Percentiles rank a stretch among this genome's conserved stretches.
phyloP scores from a whole-genome alignment of 306 rosid species.

The Hippophae tibetana region DNA sequence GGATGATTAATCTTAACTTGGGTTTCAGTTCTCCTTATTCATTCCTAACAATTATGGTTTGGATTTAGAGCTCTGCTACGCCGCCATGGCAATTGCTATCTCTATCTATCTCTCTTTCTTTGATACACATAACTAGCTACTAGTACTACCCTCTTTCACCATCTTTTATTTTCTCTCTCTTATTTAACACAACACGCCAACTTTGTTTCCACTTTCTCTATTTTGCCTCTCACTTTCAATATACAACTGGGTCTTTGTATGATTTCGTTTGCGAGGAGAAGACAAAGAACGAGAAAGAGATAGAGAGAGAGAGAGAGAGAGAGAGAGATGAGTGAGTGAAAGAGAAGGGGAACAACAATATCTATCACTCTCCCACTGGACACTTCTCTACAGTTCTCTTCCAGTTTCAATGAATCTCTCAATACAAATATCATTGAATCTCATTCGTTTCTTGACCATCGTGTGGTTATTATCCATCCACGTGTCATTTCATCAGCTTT shows the following conservation, averaged over 20 bases:
- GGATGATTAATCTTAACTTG: background rate
- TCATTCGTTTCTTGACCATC: slow-evolving; percentile 30
- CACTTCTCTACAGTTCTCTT: slow-evolving; percentile 43
- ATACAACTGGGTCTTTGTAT: background rate
- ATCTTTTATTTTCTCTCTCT: background rate
- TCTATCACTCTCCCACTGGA: slow-evolving; percentile 44
- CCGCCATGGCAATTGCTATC: slow-evolving; percentile 95
- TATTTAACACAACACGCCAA: too few relatives aligned
- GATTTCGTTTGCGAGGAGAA: background rate
- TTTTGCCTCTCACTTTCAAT: too few relatives aligned
- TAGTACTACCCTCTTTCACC: slow-evolving; percentile 11
- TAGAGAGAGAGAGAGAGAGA: slow-evolving; percentile 4
- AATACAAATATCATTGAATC: slow-evolving; percentile 16
- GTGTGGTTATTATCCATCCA: slow-evolving; percentile 25
- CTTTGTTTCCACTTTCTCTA: too few relatives aligned
- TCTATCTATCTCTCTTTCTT: slow-evolving; percentile 16
- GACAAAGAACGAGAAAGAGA: slow-evolving; percentile 1
- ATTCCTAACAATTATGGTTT: slow-evolving; percentile 68
- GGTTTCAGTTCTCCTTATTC: slow-evolving; percentile 24
- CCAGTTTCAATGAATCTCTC: slow-evolving; percentile 47
- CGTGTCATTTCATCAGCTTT: slow-evolving; percentile 52
- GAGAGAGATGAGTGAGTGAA: slow-evolving; percentile 11
- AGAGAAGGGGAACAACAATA: slow-evolving; percentile 35
- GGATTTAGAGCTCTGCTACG: slow-evolving; percentile 92
- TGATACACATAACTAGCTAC: slow-evolving; percentile 9